Conservation (phyloP, 1,284 basidiomycete species). For the Microbotryum intermedium region DNA sequence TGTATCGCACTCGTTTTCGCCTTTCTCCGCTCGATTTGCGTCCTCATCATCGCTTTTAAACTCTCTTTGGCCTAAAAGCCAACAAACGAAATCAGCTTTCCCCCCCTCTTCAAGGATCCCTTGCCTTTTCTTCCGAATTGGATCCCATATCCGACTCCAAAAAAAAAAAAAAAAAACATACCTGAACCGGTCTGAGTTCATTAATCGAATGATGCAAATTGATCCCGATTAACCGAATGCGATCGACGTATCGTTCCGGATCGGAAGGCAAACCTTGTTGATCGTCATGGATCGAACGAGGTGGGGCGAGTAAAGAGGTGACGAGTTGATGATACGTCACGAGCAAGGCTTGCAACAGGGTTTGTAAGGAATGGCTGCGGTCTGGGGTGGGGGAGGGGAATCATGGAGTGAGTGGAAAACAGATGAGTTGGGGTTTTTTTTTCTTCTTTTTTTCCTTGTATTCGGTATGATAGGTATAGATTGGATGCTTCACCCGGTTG, state of each 20-base stretch:
- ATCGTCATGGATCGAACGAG: constrained; percentile 29
- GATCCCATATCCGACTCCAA: neutral
- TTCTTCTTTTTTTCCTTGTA: no score
- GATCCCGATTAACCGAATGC: constrained; percentile 32
- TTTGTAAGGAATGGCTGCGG: constrained; percentile 30
- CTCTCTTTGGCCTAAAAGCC: constrained; percentile 35
- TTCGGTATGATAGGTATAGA: no score
- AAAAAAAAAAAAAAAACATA: neutral
- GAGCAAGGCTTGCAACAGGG: constrained; percentile 32
- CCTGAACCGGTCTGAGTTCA: constrained; percentile 35
- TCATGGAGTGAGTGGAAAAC: neutral
- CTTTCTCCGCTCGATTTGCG: constrained; percentile 32
- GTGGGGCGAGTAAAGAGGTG: constrained; percentile 32
- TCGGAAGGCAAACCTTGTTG: constrained; percentile 11
- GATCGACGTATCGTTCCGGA: constrained; percentile 31
- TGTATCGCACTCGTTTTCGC: constrained; percentile 29
- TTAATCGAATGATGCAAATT: constrained; percentile 39
- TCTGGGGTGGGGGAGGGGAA: neutral
- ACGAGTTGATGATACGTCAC: constrained; percentile 35
- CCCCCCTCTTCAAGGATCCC: no score
- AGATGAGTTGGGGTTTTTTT: neutral
- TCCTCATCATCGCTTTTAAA: constrained; percentile 34
- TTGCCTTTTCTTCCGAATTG: neutral
- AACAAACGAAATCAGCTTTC: neutral
- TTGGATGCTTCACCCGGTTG: no score